phyloP scores from a whole-genome alignment of 306 rosid genomes.

The Herpetospermum pedunculosum region DNA sequence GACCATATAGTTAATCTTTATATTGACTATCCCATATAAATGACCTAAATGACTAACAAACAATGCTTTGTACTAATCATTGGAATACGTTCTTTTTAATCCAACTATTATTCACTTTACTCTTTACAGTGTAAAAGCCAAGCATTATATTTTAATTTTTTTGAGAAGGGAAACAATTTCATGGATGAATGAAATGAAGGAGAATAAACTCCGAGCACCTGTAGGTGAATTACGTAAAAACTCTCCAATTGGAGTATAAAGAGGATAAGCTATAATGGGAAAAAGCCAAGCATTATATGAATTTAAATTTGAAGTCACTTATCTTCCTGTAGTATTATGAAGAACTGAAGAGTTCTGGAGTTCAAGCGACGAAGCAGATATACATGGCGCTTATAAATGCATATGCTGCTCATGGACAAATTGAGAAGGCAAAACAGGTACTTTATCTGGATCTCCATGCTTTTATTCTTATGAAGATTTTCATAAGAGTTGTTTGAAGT shows the following conservation, averaged over 20 bases:
- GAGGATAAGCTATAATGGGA: no score
- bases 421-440: conserved; percentile 89
- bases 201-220: no score
- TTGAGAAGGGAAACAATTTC: no score
- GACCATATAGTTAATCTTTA: neutral
- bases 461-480: neutral
- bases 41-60: neutral
- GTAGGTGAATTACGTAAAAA: no score
- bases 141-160: neutral
- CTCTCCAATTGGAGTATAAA: no score
- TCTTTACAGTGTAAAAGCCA: neutral
- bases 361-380: conserved; percentile 32
- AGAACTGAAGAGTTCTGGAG: conserved; percentile 35
- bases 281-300: neutral
- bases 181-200: no score
- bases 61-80: neutral
- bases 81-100: neutral
- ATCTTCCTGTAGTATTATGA: conserved; percentile 46
- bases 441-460: neutral
- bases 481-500: neutral
- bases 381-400: conserved; percentile 65
- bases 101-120: neutral
- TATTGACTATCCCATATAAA: neutral
- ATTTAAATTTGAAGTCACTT: conserved; percentile 3
- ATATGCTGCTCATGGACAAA: conserved; percentile 60